Evolutionary conservation across 139 green algal genomes (phyloP).

Genomic region (Tetradesmus lagerheimii): DNA sequence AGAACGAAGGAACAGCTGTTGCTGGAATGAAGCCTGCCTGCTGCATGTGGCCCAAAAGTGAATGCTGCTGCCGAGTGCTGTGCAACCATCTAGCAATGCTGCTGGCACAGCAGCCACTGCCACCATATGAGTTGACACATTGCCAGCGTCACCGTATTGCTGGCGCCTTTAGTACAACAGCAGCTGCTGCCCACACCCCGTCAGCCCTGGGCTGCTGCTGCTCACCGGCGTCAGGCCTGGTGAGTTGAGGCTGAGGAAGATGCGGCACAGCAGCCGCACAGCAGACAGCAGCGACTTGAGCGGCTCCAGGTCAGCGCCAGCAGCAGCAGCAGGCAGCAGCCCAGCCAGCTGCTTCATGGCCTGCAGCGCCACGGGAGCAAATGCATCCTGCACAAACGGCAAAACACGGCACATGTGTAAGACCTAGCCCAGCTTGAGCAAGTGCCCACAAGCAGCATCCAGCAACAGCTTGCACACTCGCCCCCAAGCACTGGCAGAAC

Average conservation of each 20-base stretch:
- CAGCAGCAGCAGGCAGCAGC: constrained; percentile 39
- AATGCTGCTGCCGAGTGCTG: no score
- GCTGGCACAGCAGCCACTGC: no score
- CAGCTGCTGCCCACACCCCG: background rate
- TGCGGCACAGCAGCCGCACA: constrained; percentile 77
- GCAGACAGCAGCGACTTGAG: constrained; percentile 76
- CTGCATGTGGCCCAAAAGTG: no score
- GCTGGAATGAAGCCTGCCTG: no score
- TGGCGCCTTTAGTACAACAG: background rate
- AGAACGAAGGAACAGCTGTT: no score
- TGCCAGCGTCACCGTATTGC: no score
- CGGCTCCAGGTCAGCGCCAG: constrained; percentile 46
- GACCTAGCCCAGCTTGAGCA: background rate
- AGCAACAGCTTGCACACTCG: no score
- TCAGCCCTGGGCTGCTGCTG: background rate
- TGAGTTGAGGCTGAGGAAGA: constrained; percentile 97
- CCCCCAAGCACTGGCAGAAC: no score
- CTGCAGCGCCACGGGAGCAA: constrained; percentile 75
- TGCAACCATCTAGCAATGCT: no score
- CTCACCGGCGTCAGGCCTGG: constrained; percentile 91
- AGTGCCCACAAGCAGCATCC: no score
- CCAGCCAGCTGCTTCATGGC: constrained; percentile 57
- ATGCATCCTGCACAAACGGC: constrained; percentile 68
- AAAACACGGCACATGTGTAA: background rate
- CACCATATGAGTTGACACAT: no score